Conservation (phyloP, 306 rosid genomes). For the Mucuna pruriens region DNA sequence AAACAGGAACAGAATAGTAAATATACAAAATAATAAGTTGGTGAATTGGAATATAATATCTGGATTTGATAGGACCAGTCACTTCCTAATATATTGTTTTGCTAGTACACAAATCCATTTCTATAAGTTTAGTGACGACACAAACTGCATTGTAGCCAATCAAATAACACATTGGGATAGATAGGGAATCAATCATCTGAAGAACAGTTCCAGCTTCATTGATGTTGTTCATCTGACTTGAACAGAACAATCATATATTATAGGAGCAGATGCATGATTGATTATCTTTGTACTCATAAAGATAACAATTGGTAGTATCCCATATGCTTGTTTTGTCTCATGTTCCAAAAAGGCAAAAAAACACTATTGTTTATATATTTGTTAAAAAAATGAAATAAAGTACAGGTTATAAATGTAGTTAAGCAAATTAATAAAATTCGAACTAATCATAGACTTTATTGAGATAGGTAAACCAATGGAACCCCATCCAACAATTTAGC, state of each 20-base stretch:
- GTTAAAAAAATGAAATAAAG: background rate
- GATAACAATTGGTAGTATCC: background rate
- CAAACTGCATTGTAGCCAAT: slow-evolving; percentile 5
- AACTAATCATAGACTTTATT: too few relatives aligned
- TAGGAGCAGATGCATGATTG: background rate
- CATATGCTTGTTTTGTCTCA: slow-evolving; percentile 4
- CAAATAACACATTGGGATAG: background rate
- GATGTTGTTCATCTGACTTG: slow-evolving; percentile 10
- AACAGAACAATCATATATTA: slow-evolving; percentile 17
- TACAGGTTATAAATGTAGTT: background rate
- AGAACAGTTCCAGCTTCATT: background rate
- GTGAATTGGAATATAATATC: slow-evolving; percentile 17
- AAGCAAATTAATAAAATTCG: background rate
- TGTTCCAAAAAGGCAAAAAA: background rate
- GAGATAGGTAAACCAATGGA: too few relatives aligned
- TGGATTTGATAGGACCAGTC: slow-evolving; percentile 10
- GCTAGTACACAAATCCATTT: background rate
- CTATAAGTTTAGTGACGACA: slow-evolving; percentile 4
- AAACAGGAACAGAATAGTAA: slow-evolving; percentile 28
- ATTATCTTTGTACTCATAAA: background rate
- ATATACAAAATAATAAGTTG: slow-evolving; percentile 21
- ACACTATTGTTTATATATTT: background rate
- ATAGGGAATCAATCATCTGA: background rate
- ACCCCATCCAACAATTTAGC: background rate
- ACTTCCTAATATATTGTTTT: slow-evolving; percentile 19